Percentiles rank a stretch among this genome's conserved stretches.
Conservation (phyloP, 2,329 filamentous ascomycete species). For the Stylonectria norvegica region DNA sequence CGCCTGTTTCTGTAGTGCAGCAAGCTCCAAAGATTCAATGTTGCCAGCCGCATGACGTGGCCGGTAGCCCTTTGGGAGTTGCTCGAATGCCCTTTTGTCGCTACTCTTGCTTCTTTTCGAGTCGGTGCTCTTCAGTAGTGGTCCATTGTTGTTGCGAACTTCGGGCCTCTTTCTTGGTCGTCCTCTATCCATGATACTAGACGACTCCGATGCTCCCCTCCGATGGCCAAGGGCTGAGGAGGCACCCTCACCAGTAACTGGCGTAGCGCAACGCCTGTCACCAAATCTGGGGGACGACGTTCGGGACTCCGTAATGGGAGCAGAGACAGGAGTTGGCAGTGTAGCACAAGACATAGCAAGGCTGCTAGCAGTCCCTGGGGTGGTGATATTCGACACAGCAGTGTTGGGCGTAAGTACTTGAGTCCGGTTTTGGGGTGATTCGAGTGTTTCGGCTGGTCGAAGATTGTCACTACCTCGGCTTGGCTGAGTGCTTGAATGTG, state of each 20-base stretch:
- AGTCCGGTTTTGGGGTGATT: constrained; percentile 44
- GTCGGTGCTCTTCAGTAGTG: constrained; percentile 35
- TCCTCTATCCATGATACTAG: constrained; percentile 58
- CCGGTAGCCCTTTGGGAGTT: constrained; percentile 56
- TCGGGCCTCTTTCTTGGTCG: constrained; percentile 55
- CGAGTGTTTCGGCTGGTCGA: constrained; percentile 43
- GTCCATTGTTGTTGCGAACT: constrained; percentile 35
- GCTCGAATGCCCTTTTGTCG: constrained; percentile 57
- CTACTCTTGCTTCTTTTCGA: constrained; percentile 47
- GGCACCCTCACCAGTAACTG: constrained; percentile 17
- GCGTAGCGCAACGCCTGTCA: constrained; percentile 35
- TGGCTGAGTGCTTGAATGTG: constrained; percentile 44
- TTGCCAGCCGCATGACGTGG: constrained; percentile 49
- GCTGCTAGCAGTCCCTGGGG: constrained; percentile 44
- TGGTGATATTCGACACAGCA: constrained; percentile 38
- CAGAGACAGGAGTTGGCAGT: constrained; percentile 48
- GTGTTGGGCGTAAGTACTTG: constrained; percentile 35
- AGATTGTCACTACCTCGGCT: constrained; percentile 44
- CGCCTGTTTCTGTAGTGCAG: constrained; percentile 56
- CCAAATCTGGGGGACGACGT: constrained; percentile 44
- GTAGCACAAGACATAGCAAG: constrained; percentile 37
- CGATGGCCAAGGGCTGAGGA: constrained; percentile 37
- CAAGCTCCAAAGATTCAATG: constrained; percentile 48
- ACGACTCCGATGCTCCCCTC: constrained; percentile 55
- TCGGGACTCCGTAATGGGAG: constrained; percentile 39